phyloP scores from a whole-genome alignment of 352 stramenopile genomes.

The Globisporangium nunn region DNA sequence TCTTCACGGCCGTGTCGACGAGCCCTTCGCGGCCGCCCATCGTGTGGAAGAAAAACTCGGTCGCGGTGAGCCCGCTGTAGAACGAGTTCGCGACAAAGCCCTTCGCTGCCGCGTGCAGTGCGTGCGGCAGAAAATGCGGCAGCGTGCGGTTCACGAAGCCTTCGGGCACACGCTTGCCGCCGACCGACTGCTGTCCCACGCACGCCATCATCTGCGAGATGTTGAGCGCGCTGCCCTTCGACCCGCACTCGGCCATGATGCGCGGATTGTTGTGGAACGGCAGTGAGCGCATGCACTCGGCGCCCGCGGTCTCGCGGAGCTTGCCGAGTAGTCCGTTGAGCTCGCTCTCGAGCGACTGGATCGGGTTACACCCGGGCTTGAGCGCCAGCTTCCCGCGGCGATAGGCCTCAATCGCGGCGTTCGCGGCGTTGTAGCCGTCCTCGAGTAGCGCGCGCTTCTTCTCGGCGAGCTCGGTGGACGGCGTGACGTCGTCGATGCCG shows the following conservation, averaged over 20 bases:
- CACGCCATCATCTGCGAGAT: conserved; percentile 99
- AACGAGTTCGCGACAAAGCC: conserved; percentile 99
- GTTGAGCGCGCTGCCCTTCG: conserved; percentile 98
- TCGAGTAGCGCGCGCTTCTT: conserved; percentile 95
- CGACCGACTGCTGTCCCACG: conserved; percentile 98
- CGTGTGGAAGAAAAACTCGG: conserved; percentile 99
- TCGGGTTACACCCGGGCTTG: conserved; percentile 94
- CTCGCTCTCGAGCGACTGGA: conserved; percentile 98
- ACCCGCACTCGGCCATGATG: conserved; percentile 99
- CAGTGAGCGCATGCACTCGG: conserved; percentile 96
- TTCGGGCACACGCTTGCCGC: conserved; percentile 97
- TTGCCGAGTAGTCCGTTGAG: conserved; percentile 97
- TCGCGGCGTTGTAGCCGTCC: conserved; percentile 78
- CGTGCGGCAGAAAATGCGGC: conserved; percentile 93
- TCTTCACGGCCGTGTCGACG: conserved; percentile 99
- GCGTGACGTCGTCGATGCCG: conserved; percentile 99
- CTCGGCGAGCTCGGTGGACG: conserved; percentile 89
- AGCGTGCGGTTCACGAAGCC: conserved; percentile 98
- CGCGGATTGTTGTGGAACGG: conserved; percentile 95
- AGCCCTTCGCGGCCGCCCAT: conserved; percentile 99
- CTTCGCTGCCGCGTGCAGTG: conserved; percentile 94
- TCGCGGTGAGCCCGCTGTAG: conserved; percentile 97
- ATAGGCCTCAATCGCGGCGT: conserved; percentile 92
- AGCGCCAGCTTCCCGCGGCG: conserved; percentile 91
- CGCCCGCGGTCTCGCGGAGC: conserved; percentile 95